Base-by-base conservation (phyloP, 192 early-diverging fungal species). In the Phycomyces blakesleeanus region DNA sequence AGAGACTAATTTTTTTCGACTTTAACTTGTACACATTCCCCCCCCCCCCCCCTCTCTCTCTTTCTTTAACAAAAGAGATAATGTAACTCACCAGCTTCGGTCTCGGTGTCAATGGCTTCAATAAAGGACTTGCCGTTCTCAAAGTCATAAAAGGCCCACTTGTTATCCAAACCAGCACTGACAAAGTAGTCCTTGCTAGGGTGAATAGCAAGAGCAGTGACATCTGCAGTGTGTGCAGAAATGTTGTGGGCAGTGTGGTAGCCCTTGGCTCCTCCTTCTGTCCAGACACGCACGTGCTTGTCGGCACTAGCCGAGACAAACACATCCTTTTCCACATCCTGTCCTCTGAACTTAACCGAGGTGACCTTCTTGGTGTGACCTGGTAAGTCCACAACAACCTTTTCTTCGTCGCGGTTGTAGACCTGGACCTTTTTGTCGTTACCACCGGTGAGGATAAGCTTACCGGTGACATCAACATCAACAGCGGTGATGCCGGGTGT, bases 331-430 rank as follows among this genome's bases (percentile, higher is more conserved):
- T 78, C 63, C 1, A 74, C 85, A 24, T 72, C 74, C 51, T 78
- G 74, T 53, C 79, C 78, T 21, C 81, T 66, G 84, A 89, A 93
- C n/a, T 77, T 74, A 0, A 91, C 91, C 29, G 78, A 66, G 0
- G 85, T 89, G 39, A 98, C 78, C 60, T 85, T 87, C 69, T 93
- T 93, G 12, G 84, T 89, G 65, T 93, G 91, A n/a, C 92, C 92
- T 65, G 92, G 91, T 67, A 90, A 71, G 3, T 79, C 82, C 5
- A 80, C 83, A 21, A 91, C 65, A 0, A 86, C 82, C 67, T 88
- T 85, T 49, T 83, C 85, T 49, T 80, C 76, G 1, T 67, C 55
- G 73, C 80, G 78, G 73, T 89, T 82, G 52, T 89, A 90, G 27
- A 96, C 75, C 55, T 85, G 70, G 15, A 86, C 87, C 42, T 90